A percentile compares a stretch with the other conserved stretches of the same genome.
phyloP scores from a whole-genome alignment of 202 grass and related monocot genomes.

The Brachypodium distachyon region DNA sequence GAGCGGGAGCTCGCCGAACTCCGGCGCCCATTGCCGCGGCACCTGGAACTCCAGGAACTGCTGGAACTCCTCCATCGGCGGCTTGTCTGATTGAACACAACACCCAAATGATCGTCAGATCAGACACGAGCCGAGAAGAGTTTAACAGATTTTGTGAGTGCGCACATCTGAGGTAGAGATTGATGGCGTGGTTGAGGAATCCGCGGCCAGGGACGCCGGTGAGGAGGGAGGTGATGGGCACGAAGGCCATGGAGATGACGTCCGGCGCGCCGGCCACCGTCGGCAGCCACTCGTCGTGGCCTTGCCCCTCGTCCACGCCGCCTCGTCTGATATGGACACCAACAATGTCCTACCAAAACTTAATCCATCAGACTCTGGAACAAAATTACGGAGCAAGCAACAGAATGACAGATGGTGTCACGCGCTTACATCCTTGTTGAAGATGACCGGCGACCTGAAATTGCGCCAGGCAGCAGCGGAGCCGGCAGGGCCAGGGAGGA shows the following conservation, averaged over 20 bases:
- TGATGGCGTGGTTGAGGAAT: constrained; percentile 69
- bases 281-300: constrained; percentile 60
- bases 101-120: not conserved
- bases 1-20: constrained; percentile 67
- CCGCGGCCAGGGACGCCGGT: constrained; percentile 58
- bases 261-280: constrained; percentile 44
- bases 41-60: constrained; percentile 88
- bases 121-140: not conserved
- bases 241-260: constrained; percentile 70
- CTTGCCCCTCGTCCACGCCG: constrained; percentile 38
- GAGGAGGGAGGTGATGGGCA: constrained; percentile 67
- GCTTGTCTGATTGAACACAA: constrained; percentile 52
- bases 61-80: constrained; percentile 75
- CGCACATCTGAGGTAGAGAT: constrained; percentile 90
- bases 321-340: constrained; percentile 59
- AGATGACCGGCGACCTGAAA: constrained; percentile 37
- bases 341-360: constrained; percentile 54
- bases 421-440: constrained; percentile 54
- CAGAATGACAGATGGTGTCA: too few relatives aligned
- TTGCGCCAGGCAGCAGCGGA: constrained; percentile 27
- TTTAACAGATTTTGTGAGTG: not conserved
- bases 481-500: not conserved
- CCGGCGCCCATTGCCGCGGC: constrained; percentile 80
- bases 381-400: too few relatives aligned
- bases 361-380: too few relatives aligned